Percentiles rank a stretch among this genome's conserved stretches.
These are phyloP conservation scores for Trichoderma breve DNA, from an alignment of 2,329 filamentous ascomycete genomes.

Conservation along the genomic window DNA sequence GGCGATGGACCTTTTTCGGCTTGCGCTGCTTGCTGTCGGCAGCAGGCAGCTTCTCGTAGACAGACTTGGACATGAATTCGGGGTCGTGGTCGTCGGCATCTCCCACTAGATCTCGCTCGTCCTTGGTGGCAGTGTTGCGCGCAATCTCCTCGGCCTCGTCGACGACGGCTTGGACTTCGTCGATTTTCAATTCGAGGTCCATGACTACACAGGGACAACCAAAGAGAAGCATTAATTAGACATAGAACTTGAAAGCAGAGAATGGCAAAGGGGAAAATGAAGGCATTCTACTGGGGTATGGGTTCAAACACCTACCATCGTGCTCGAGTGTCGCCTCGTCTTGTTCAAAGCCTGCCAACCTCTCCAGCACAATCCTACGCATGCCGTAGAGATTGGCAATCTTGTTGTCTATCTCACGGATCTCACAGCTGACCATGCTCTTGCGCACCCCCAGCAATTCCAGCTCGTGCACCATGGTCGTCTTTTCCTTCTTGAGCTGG, in stretches of 20 bases:
- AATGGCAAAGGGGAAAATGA: not conserved
- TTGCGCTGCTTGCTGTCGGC: slow-evolving; percentile 48
- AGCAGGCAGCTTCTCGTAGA: slow-evolving; percentile 85
- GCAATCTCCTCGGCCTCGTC: slow-evolving; percentile 59
- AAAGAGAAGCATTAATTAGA: not conserved
- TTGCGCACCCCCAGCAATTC: slow-evolving; percentile 92
- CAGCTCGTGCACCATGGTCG: slow-evolving; percentile 75
- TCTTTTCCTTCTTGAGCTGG: slow-evolving; percentile 76
- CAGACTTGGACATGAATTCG: slow-evolving; percentile 94
- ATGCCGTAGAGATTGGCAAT: slow-evolving; percentile 90
- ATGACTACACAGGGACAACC: slow-evolving; percentile 46
- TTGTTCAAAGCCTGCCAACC: slow-evolving; percentile 81
- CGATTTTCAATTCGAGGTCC: slow-evolving; percentile 60
- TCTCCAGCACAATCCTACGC: slow-evolving; percentile 86
- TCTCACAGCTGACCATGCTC: slow-evolving; percentile 96
- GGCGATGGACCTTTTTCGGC: slow-evolving; percentile 56
- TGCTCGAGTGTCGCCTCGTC: slow-evolving; percentile 89
- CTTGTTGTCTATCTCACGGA: slow-evolving; percentile 94
- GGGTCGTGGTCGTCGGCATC: slow-evolving; percentile 48
- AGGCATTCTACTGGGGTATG: not conserved
- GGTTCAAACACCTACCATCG: slow-evolving; percentile 60
- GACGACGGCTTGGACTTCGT: slow-evolving; percentile 58
- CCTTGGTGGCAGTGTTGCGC: slow-evolving; percentile 49
- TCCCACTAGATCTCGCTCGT: slow-evolving; percentile 53
- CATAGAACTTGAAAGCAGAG: not conserved